Evolutionary conservation across 139 green algal species (phyloP).

Genomic region (Chlorella sp.): DNA sequence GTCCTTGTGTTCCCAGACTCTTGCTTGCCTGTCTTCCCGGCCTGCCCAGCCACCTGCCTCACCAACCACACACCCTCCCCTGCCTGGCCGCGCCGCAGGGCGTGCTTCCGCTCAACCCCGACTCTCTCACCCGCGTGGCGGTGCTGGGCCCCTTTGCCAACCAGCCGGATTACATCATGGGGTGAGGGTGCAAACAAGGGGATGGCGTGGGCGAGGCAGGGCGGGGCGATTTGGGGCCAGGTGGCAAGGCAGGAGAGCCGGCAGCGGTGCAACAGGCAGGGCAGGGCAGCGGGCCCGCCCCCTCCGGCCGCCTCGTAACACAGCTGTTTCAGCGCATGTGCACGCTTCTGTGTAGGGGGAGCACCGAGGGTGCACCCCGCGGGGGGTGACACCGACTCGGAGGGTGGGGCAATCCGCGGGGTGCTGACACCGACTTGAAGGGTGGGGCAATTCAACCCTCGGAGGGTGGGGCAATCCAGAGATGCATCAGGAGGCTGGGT

Average conservation of each 20-base stretch:
- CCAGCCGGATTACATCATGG: slow-evolving; percentile 9
- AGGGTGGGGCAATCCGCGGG: too few species aligned
- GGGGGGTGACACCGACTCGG: too few species aligned
- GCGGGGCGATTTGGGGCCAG: background rate
- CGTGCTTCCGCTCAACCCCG: background rate
- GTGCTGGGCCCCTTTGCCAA: slow-evolving; percentile 5
- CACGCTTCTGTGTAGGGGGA: too few species aligned
- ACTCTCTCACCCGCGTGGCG: background rate
- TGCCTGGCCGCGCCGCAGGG: slow-evolving; percentile 1
- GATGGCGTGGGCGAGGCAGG: too few species aligned
- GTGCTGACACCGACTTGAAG: too few species aligned
- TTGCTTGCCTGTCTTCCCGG: background rate
- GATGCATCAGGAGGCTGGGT: too few species aligned
- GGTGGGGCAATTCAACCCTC: too few species aligned
- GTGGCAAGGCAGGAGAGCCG: too few species aligned
- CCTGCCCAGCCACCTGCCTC: background rate
- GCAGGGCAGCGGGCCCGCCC: background rate
- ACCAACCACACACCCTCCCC: background rate
- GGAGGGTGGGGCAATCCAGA: too few species aligned
- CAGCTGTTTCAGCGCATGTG: too few species aligned
- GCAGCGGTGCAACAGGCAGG: background rate
- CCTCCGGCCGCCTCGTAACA: too few species aligned
- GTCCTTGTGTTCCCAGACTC: background rate
- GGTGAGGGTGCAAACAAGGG: background rate
- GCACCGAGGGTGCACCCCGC: too few species aligned